Conservation (phyloP, 192 early-diverging fungal genomes). For the Rhizoclosmatium globosum region DNA sequence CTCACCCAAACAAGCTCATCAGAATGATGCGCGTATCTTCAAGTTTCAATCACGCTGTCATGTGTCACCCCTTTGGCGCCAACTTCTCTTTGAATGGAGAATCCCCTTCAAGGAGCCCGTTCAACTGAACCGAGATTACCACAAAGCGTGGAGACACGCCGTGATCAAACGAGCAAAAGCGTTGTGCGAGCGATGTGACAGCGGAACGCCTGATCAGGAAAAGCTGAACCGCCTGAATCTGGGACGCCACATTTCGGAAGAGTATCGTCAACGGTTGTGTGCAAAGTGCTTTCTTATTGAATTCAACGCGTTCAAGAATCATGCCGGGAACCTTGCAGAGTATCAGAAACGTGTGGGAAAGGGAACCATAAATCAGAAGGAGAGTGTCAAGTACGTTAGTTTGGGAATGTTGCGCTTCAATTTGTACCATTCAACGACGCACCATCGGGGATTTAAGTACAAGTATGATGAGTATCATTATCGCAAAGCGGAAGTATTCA, state of each 20-base stretch:
- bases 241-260: neutral
- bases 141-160: neutral
- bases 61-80: neutral
- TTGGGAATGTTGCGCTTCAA: neutral
- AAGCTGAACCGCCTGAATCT: neutral
- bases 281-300: neutral
- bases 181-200: neutral
- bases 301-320: neutral
- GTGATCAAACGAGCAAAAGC: neutral
- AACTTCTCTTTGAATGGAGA: neutral
- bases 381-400: neutral
- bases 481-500: neutral
- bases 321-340: neutral
- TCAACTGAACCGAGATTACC: neutral
- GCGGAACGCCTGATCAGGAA: neutral
- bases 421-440: neutral
- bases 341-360: neutral
- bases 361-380: neutral
- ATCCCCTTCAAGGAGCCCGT: neutral
- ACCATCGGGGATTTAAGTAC: neutral
- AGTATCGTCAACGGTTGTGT: neutral
- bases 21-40: neutral
- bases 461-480: neutral
- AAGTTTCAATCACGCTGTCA: neutral
- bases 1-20: slow-evolving; percentile 1